A percentile compares a stretch with the other conserved stretches of the same genome.
Evolutionary conservation across 306 rosid species (phyloP).

Genomic region (Rosa rugosa): DNA sequence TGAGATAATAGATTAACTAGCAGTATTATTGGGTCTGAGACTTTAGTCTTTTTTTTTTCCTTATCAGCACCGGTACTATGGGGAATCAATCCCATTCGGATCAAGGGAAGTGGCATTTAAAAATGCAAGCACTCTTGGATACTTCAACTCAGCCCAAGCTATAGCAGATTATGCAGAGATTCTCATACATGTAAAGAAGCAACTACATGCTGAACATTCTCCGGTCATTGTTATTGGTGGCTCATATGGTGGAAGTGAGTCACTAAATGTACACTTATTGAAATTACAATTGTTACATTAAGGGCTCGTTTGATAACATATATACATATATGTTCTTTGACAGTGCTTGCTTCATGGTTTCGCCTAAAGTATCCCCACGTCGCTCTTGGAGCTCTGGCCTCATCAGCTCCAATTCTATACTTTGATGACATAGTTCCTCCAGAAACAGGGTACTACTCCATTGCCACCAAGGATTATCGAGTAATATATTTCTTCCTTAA

Average conservation of each 20-base stretch:
- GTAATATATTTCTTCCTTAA: constrained; percentile 22
- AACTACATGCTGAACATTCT: constrained; percentile 39
- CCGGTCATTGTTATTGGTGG: constrained; percentile 78
- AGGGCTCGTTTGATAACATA: not conserved
- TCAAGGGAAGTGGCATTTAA: constrained; percentile 61
- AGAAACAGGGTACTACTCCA: constrained; percentile 37
- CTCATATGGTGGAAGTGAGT: constrained; percentile 90
- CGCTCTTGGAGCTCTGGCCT: constrained; percentile 74
- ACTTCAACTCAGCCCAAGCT: constrained; percentile 81
- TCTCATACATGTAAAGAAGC: constrained; percentile 49
- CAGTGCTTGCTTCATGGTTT: constrained; percentile 83
- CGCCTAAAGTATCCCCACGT: constrained; percentile 82
- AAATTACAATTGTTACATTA: not conserved
- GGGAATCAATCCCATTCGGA: constrained; percentile 67
- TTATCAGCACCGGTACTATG: constrained; percentile 70
- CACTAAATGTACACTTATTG: not conserved
- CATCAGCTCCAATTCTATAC: constrained; percentile 76
- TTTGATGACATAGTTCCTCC: constrained; percentile 49
- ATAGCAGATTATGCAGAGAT: constrained; percentile 71
- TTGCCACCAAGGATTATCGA: constrained; percentile 43
- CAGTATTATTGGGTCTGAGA: not conserved
- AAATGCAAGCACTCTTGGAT: constrained; percentile 58
- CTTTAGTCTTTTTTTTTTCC: not conserved
- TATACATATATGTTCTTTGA: not conserved
- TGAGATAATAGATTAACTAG: not conserved